Percentiles rank a stretch among this genome's conserved stretches.
phyloP scores from a whole-genome alignment of 164 flowering plant species.

The Kalanchoe fedtschenkoi region DNA sequence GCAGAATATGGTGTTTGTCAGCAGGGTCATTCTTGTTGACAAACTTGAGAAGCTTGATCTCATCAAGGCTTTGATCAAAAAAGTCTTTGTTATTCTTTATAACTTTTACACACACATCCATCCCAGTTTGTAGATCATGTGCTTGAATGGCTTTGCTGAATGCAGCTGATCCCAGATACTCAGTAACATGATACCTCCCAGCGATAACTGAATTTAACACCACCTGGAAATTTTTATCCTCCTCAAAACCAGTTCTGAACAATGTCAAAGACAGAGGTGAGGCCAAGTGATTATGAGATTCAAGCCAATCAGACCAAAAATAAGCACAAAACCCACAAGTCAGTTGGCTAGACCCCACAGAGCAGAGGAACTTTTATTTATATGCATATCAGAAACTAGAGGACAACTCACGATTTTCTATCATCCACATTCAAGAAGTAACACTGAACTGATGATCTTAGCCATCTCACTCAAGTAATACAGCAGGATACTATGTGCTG shows the following conservation, averaged over 20 bases:
- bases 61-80: conserved; percentile 99
- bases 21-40: conserved; percentile 97
- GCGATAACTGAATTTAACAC: conserved; percentile 90
- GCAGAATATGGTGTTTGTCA: conserved; percentile 87
- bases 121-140: conserved; percentile 90
- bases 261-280: conserved; percentile 8
- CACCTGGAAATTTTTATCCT: conserved; percentile 96
- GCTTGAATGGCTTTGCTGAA: conserved; percentile 99
- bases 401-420: no score
- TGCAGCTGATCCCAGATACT: conserved; percentile 97
- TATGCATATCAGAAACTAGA: no score
- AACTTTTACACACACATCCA: conserved; percentile 96
- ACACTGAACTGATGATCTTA: no score
- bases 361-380: no score
- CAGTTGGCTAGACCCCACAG: no score
- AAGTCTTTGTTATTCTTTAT: conserved; percentile 97
- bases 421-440: no score
- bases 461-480: no score
- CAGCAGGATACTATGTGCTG: no score
- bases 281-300: neutral
- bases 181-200: conserved; percentile 97
- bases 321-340: no score
- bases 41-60: conserved; percentile 95
- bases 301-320: neutral
- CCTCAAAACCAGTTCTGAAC: conserved; percentile 96